Percentiles rank a stretch among this genome's conserved stretches.
These are phyloP conservation scores for Cercospora zeina DNA, from an alignment of 2,329 filamentous ascomycete species.

Conservation along the genomic window DNA sequence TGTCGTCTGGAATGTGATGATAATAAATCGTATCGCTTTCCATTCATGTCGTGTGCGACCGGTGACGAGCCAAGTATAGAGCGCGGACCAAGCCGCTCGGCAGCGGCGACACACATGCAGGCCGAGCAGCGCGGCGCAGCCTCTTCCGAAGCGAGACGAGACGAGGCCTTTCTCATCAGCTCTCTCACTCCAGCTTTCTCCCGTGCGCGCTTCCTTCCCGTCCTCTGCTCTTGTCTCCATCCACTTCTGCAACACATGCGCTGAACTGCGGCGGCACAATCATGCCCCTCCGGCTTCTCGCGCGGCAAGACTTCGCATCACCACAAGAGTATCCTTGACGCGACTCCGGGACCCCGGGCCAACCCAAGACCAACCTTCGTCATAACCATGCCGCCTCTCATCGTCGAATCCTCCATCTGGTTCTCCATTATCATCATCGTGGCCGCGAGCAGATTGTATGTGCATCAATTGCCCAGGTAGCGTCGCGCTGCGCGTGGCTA, in stretches of 20 bases:
- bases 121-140: neutral
- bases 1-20: too few species aligned
- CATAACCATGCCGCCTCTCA: slow-evolving; percentile 40
- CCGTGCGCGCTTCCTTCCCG: neutral
- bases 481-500: neutral
- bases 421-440: slow-evolving; percentile 42
- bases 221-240: neutral
- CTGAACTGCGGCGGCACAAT: slow-evolving; percentile 8
- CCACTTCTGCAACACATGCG: neutral
- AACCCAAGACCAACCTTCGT: neutral
- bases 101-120: neutral
- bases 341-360: neutral
- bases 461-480: neutral
- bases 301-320: slow-evolving; percentile 14
- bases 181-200: neutral
- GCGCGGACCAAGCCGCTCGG: neutral
- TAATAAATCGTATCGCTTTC: neutral
- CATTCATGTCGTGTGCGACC: neutral
- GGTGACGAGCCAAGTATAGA: neutral
- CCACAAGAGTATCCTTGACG: slow-evolving; percentile 21
- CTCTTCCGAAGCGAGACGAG: neutral
- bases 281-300: slow-evolving; percentile 18
- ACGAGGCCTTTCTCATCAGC: neutral
- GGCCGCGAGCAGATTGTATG: slow-evolving; percentile 47
- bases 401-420: slow-evolving; percentile 38